These are phyloP conservation scores for Lupinus albus DNA, from an alignment of 306 rosid genomes.

Conservation along the genomic window DNA sequence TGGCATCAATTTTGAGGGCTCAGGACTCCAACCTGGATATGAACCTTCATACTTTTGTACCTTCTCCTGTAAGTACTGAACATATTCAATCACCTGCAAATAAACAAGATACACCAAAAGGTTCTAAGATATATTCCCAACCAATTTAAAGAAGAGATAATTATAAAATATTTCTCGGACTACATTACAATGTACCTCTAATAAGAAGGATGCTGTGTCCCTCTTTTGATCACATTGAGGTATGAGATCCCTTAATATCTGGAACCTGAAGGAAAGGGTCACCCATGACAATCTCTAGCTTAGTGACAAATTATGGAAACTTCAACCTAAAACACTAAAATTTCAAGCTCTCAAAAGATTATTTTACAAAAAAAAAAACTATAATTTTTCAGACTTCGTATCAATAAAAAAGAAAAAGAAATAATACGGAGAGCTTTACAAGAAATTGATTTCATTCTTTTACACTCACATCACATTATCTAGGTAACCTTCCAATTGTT, in stretches of 20 bases:
- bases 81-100: conserved; percentile 90
- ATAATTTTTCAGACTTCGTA: conserved; percentile 19
- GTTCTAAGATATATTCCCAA: conserved; percentile 21
- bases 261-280: conserved; percentile 70
- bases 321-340: conserved; percentile 27
- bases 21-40: conserved; percentile 84
- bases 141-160: neutral
- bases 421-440: conserved; percentile 25
- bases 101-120: conserved; percentile 18
- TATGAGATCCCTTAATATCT: conserved; percentile 96
- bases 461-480: neutral
- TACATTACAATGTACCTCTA: conserved; percentile 64
- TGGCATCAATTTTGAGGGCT: conserved; percentile 90
- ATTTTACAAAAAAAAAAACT: neutral
- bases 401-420: neutral
- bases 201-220: conserved; percentile 91
- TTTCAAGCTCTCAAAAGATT: conserved; percentile 10
- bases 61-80: conserved; percentile 85
- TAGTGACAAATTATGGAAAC: conserved; percentile 17
- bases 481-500: conserved; percentile 17
- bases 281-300: conserved; percentile 35
- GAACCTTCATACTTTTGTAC: conserved; percentile 87
- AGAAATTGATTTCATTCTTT: conserved; percentile 5
- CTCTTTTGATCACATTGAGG: conserved; percentile 97
- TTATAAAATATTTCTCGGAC: neutral